Conservation (phyloP, 2,329 filamentous ascomycete species). For the Aureobasidium subglaciale region DNA sequence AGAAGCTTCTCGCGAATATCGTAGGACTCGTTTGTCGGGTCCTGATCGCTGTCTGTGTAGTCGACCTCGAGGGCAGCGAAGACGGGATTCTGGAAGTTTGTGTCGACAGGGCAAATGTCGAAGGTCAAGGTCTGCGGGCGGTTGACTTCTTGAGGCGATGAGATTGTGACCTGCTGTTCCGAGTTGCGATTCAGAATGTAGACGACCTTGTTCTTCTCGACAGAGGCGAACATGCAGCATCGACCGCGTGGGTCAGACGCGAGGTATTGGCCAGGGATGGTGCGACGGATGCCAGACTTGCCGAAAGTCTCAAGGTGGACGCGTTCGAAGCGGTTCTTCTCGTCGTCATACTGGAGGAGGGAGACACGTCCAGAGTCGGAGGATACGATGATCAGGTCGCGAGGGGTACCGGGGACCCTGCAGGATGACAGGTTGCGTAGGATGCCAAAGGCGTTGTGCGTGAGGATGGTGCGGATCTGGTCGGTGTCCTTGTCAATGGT, state of each 20-base stretch:
- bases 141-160: conserved; percentile 92
- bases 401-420: conserved; percentile 83
- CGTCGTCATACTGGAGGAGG: conserved; percentile 82
- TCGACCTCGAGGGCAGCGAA: conserved; percentile 94
- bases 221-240: conserved; percentile 85
- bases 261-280: conserved; percentile 92
- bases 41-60: conserved; percentile 84
- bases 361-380: conserved; percentile 94
- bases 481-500: conserved; percentile 62
- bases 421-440: conserved; percentile 85
- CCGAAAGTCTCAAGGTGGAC: conserved; percentile 96
- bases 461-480: conserved; percentile 77
- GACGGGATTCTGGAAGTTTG: conserved; percentile 93
- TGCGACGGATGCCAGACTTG: conserved; percentile 88
- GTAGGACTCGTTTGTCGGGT: conserved; percentile 75
- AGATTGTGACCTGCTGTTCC: conserved; percentile 92
- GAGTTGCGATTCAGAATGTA: conserved; percentile 96
- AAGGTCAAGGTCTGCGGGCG: conserved; percentile 87
- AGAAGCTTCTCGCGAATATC: conserved; percentile 80
- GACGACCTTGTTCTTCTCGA: conserved; percentile 99
- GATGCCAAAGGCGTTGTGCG: conserved; percentile 94
- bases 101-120: conserved; percentile 79
- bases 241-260: conserved; percentile 92
- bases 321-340: conserved; percentile 78
- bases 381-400: conserved; percentile 94